Base-by-base conservation (phyloP, 2,329 filamentous ascomycete species). In the Aspergillus aculeatus region DNA sequence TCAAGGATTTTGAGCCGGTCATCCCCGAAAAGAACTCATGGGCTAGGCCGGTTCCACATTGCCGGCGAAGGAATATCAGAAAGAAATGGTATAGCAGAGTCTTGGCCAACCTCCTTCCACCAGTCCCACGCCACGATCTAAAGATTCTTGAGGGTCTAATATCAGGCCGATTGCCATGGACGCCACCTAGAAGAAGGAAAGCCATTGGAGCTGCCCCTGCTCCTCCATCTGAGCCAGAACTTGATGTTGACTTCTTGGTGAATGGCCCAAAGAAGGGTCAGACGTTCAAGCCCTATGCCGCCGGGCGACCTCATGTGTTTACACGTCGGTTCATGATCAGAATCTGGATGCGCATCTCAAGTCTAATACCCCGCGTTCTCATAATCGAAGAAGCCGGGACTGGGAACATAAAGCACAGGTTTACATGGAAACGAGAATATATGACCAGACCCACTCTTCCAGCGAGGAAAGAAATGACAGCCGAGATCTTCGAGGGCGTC, bases 291-390 rank as follows among this genome's bases (percentile, higher is more conserved):
- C 53, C 63, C 24, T 78, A 71, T 58, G 60, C 56, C 7, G 63
- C 66, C 54, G 77, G 76, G 7, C 73, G 77, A 35, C 77, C 77
- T 14, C 78, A 79, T 59, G 63, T 62, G 3, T 73, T 80, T 47
- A 78, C 75, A 5, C 58, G 68, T 19, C 71, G 77, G 12, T 71
- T 78, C 50, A 76, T 80, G 71, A 66, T 62, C 10, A 70, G 72
- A 29, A 57, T 73, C 16, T 79, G 77, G 77, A 67, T 67, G 48
- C 73, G 71, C n/a, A 62, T 78, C 24, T 73, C 71, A 35, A 63
- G 62, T 44, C 49, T 75, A 16, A 68, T 75, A 1, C 77, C 76
- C 19, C 69, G 67, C 9, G 66, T 69, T 7, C 16, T 16, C 38
- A 44, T 7, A 19, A 3, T 6, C 5, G n/a, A 4, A 16, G 5